Evolutionary conservation across 208 protist species (phyloP), one percentile per base, ranked within the genome.

Genomic region (Leishmania mexicana): DNA sequence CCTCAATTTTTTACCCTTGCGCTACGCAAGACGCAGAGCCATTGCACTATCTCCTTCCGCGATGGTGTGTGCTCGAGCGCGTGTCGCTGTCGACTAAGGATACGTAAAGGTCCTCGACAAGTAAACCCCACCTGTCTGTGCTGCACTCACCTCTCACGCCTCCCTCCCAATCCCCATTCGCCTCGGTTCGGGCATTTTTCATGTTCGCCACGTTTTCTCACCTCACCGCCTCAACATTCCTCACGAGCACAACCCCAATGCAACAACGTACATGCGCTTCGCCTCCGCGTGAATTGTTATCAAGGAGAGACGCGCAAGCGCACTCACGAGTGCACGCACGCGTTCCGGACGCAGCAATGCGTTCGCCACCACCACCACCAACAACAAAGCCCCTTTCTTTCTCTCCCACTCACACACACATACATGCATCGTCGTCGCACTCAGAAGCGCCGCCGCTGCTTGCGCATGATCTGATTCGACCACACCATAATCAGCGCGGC

Each of bases 401-500:
- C 49, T 40, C 45, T 15, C 47, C 24, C 53, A 67, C 35, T 0
- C 31, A 42, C 21, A 21, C 54, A 38, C 54, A 45, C 28, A n/a
- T 11, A 45, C n/a, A 21, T 42, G n/a, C 15, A 35, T 40, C 49
- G 49, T 35, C 4, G 28, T 28, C 49, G 60, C 24, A 51, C 72
- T 78, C 72, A 86, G 81, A 88, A 89, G 24, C 87, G 85, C 2
- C 84, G 79, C 17, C 83, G 85, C 75, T 85, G 81, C 81, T 83
- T 87, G 71, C 58, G 65, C 42, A 83, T 76, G 2, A 92, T 77
- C 81, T 97, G 92, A 71, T 92, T 92, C 35, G 95, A 92, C 95
- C 95, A 97, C 67, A 97, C 92, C 76, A 92, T 82, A 74, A 97
- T 96, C 73, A 97, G 83, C 5, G 95, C 93, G 19, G 92, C 93